phyloP scores from a whole-genome alignment of 2,329 filamentous ascomycete species.

The Pestalotiopsis sp. region DNA sequence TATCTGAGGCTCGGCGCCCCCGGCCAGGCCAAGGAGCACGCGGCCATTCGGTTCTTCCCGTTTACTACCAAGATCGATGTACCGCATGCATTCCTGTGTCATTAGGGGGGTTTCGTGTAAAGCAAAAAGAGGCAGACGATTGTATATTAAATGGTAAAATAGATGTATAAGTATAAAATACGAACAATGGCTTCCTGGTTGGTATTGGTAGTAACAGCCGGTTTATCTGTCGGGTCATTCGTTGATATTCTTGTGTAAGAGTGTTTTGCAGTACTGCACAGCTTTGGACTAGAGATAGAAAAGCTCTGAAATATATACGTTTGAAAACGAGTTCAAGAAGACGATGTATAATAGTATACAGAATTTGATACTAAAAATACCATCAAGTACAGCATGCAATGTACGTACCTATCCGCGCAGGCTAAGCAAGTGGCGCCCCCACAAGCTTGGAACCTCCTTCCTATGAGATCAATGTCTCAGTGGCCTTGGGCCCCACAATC shows the following conservation, averaged over 20 bases:
- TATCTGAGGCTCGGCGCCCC: conserved; percentile 39
- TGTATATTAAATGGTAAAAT: not conserved
- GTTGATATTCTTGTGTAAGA: no score
- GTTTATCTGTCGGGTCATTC: no score
- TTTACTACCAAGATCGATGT: conserved; percentile 32
- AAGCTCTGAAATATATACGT: no score
- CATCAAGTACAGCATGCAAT: no score
- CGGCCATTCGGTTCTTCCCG: conserved; percentile 15
- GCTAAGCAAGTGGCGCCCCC: not conserved
- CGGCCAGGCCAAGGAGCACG: not conserved
- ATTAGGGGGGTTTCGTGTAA: not conserved
- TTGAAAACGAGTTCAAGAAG: no score
- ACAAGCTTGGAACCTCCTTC: no score
- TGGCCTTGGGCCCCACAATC: not conserved
- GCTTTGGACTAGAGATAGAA: no score
- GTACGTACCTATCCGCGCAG: not conserved
- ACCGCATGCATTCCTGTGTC: conserved; percentile 16
- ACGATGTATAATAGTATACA: no score
- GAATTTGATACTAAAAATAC: no score
- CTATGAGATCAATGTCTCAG: no score
- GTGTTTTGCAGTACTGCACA: no score
- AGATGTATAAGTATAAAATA: not conserved
- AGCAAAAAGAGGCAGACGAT: not conserved
- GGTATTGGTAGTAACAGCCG: no score
- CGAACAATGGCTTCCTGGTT: not conserved